Conservation (phyloP, 1,139 yeast genomes). For the Yamadazyma dushanensis region DNA sequence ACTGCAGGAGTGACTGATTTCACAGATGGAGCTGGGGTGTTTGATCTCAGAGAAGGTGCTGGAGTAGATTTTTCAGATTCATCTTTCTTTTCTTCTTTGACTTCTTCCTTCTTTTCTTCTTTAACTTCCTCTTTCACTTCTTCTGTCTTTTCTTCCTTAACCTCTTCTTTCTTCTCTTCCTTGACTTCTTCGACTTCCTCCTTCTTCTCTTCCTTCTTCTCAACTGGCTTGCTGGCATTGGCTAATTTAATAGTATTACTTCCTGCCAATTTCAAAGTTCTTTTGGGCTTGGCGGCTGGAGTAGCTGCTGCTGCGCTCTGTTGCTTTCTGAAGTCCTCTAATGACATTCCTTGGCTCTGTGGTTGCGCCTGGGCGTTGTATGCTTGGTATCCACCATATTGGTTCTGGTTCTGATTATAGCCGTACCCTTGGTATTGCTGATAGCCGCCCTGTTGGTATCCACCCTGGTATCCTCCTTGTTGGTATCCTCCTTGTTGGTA, state of each 20-base stretch:
- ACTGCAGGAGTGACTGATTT: constrained; percentile 17
- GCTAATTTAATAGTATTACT: constrained; percentile 70
- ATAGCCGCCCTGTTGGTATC: constrained; percentile 18
- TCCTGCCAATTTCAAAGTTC: constrained; percentile 63
- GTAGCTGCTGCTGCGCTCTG: constrained; percentile 40
- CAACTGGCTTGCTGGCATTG: constrained; percentile 41
- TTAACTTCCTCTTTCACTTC: constrained; percentile 20
- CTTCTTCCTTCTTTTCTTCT: constrained; percentile 17
- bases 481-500: constrained; percentile 20
- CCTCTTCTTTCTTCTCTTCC: constrained; percentile 4
- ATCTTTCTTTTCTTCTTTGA: constrained; percentile 20
- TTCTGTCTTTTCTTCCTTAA: constrained; percentile 9
- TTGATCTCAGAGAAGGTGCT: constrained; percentile 4
- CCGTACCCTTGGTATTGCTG: constrained; percentile 20
- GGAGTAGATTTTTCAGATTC: constrained; percentile 10
- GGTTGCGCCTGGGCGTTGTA: constrained; percentile 27
- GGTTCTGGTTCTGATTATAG: constrained; percentile 16
- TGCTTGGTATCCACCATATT: constrained; percentile 22
- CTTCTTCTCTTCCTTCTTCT: constrained; percentile 17
- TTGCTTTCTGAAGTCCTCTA: constrained; percentile 84
- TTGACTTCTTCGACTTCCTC: constrained; percentile 6
- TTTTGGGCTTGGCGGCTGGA: constrained; percentile 48
- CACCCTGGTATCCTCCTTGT: constrained; percentile 2
- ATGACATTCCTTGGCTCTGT: constrained; percentile 63
- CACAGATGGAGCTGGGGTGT: constrained; percentile 8